Percentiles rank a stretch among this genome's conserved stretches.
These are phyloP conservation scores for Cryptococcus amylolentus DNA, from an alignment of 1,284 basidiomycete species.

Conservation along the genomic window DNA sequence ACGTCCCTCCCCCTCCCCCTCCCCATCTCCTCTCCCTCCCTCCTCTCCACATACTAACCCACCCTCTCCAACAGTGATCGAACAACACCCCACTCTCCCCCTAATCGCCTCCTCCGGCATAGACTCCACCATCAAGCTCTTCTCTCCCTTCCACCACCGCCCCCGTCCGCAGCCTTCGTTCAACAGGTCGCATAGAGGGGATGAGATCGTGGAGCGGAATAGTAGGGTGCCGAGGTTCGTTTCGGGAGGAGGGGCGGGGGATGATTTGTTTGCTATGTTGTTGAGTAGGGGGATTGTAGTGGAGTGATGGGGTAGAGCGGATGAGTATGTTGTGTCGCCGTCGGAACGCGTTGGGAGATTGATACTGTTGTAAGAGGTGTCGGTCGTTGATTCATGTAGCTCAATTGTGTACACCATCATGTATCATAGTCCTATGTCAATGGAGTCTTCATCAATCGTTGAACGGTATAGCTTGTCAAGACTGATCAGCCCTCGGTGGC, in stretches of 20 bases:
- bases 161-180: neutral
- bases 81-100: conserved; percentile 74
- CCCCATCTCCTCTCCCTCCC: neutral
- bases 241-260: neutral
- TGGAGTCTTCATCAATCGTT: no score
- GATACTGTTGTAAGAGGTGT: no score
- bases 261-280: no score
- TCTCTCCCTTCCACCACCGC: neutral
- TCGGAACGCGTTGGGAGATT: no score
- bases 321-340: no score
- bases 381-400: no score
- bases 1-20: conserved; percentile 5
- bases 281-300: no score
- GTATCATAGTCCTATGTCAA: no score
- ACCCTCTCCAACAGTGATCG: conserved; percentile 56
- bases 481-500: no score
- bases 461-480: no score
- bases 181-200: neutral
- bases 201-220: conserved; percentile 15
- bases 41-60: neutral
- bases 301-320: no score
- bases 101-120: conserved; percentile 84
- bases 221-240: conserved; percentile 15
- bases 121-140: conserved; percentile 78
- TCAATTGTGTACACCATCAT: no score